Base-by-base conservation (phyloP, 495 filamentous ascomycete species). In the Aspergillus panamensis region DNA sequence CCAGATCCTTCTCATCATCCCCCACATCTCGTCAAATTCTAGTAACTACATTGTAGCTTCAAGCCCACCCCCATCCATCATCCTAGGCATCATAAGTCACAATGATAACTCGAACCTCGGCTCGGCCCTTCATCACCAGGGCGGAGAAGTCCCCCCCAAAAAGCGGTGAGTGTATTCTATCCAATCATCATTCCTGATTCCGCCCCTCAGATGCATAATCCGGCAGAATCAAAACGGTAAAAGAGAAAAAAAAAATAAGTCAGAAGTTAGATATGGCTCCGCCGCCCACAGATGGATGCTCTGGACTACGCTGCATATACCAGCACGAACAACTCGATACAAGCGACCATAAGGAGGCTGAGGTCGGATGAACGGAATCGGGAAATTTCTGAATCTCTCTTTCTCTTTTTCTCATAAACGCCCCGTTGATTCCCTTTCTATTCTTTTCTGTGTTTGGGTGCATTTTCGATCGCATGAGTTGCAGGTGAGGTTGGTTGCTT, bases 281-380 rank as follows among this genome's bases (percentile, higher is more conserved):
- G 17, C 19, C 33, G 30, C 32, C 42, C 52, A 53, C 53, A 55
- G 25, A 25, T 71, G 64, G 62, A 76, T 71, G 64, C 71, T 75
- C 66, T 53, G 47, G 59, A 53, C 70, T 77, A 77, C 74, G 74
- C 74, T 32, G 74, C 66, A 77, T 73, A 75, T 68, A 67, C 67
- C 71, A 77, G 71, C 64, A 74, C 73, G 55, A 30, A 39, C 1
- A 25, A 42, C 17, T 10, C 6, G 8, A 20, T 44, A 45, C 17
- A 45, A 16, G 42, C 25, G 25, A 25, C 25, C 20, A 19, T 17
- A 20, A 10, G 17, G 9, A 13, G 21, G 44, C 30, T 29, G 25
- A 45, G 13, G 21, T 45, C 30, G 39, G 25, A 45, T n/a, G 37
- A 17, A 17, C 48, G 48, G 30, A 19, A 32, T 39, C 8, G 19